Evolutionary conservation across 75 land plant species (phyloP).

Genomic region (Pinus taeda): DNA sequence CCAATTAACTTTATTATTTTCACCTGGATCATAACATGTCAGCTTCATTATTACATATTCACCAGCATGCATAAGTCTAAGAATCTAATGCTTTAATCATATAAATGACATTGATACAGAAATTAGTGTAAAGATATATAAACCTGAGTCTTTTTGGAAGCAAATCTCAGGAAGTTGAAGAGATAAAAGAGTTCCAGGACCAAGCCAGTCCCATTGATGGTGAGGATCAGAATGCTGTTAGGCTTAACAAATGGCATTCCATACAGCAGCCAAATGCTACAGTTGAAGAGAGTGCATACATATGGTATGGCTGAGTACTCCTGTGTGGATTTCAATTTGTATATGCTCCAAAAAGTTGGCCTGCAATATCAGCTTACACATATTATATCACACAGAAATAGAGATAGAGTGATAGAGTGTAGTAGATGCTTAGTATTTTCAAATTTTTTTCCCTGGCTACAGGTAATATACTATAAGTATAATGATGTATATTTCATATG

Average conservation of each 20-base stretch:
- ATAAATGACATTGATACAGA: too few species aligned
- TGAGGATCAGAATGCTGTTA: slow-evolving; percentile 48
- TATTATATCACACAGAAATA: too few species aligned
- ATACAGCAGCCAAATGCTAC: slow-evolving; percentile 77
- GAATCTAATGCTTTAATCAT: too few species aligned
- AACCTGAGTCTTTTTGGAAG: slow-evolving; percentile 12
- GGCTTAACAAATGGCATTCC: slow-evolving; percentile 65
- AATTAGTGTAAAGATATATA: too few species aligned
- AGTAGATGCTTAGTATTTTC: too few species aligned
- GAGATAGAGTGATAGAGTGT: too few species aligned
- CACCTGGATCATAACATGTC: not conserved
- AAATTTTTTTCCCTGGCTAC: too few species aligned
- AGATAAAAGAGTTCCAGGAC: slow-evolving; percentile 50
- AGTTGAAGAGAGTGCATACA: slow-evolving; percentile 65
- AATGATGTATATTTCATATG: too few species aligned
- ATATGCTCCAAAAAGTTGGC: slow-evolving; percentile 63
- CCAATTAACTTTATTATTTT: slow-evolving; percentile 23
- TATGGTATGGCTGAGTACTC: slow-evolving; percentile 68
- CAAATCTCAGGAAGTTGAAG: slow-evolving; percentile 46
- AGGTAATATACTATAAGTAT: too few species aligned
- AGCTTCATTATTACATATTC: not conserved
- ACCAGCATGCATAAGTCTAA: too few species aligned
- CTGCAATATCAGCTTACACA: slow-evolving; percentile 19
- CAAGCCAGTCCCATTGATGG: slow-evolving; percentile 68
- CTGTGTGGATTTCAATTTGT: slow-evolving; percentile 55